Conservation (phyloP, 805 yeast species). For the Cyberlindnera maritima region DNA sequence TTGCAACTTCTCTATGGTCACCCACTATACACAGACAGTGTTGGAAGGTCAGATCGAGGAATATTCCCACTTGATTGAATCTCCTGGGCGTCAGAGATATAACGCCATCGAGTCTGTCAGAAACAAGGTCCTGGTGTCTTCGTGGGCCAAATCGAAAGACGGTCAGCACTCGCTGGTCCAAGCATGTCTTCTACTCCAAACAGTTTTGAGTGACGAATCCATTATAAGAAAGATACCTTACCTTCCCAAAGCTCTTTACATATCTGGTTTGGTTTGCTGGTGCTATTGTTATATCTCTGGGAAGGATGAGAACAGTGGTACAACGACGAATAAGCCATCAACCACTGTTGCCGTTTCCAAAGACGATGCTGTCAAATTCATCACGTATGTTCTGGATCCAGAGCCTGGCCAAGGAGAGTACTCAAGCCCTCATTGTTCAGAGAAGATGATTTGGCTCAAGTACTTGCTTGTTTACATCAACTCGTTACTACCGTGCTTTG, state of each 20-base stretch:
- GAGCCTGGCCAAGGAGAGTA: neutral
- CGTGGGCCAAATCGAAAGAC: conserved; percentile 30
- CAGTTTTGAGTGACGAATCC: conserved; percentile 25
- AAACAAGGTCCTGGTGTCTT: conserved; percentile 15
- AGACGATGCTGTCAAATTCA: neutral
- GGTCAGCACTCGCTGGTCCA: conserved; percentile 27
- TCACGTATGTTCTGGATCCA: neutral
- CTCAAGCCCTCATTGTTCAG: neutral
- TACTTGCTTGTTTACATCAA: neutral
- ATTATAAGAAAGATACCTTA: conserved; percentile 27
- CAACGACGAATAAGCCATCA: neutral
- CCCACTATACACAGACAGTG: conserved; percentile 11
- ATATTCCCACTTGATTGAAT: neutral
- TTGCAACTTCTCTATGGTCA: conserved; percentile 24
- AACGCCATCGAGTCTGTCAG: conserved; percentile 19
- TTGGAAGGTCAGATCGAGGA: neutral
- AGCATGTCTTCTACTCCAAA: conserved; percentile 30
- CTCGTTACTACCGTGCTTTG: neutral
- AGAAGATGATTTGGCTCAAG: neutral
- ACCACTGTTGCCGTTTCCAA: neutral
- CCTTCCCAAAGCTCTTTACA: conserved; percentile 21
- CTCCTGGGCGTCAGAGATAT: conserved; percentile 15
- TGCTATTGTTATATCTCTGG: conserved; percentile 3
- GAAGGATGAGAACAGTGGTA: neutral
- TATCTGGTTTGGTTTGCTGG: conserved; percentile 23